Evolutionary conservation across 2,329 filamentous ascomycete species (phyloP).

Genomic region (Hypomyces perniciosus): DNA sequence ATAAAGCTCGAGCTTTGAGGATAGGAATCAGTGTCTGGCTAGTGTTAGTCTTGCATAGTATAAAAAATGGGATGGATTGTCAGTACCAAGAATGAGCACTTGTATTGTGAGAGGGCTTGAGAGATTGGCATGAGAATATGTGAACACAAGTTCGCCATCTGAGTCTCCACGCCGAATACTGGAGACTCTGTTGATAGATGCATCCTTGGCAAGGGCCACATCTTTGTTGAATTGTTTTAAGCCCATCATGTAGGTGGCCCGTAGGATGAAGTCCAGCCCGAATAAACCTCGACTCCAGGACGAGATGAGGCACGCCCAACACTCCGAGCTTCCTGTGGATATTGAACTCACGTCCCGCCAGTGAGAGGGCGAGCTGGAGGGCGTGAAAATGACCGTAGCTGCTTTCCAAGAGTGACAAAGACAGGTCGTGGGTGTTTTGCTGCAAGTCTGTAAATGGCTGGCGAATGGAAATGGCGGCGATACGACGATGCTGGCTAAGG

Average conservation of each 20-base stretch:
- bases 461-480: too few species aligned
- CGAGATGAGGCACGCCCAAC: background rate
- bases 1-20: slow-evolving; percentile 34
- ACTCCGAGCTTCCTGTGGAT: too few species aligned
- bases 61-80: background rate
- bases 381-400: too few species aligned
- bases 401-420: too few species aligned
- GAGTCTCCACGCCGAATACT: slow-evolving; percentile 57
- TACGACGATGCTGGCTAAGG: too few species aligned
- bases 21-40: slow-evolving; percentile 30
- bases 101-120: slow-evolving; percentile 29
- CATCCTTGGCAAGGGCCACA: slow-evolving; percentile 31
- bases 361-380: too few species aligned
- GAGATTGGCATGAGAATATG: slow-evolving; percentile 32
- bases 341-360: too few species aligned
- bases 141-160: slow-evolving; percentile 66
- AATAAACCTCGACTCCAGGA: background rate
- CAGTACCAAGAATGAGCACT: slow-evolving; percentile 30
- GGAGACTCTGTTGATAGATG: slow-evolving; percentile 44
- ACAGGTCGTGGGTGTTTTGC: too few species aligned
- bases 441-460: too few species aligned
- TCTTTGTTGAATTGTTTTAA: slow-evolving; percentile 60
- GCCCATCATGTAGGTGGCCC: slow-evolving; percentile 46
- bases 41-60: background rate
- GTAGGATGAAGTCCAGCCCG: background rate